A percentile compares a stretch with the other conserved stretches of the same genome.
phyloP scores from a whole-genome alignment of 2,329 filamentous ascomycete genomes.

The Leptoxyphium fumago region DNA sequence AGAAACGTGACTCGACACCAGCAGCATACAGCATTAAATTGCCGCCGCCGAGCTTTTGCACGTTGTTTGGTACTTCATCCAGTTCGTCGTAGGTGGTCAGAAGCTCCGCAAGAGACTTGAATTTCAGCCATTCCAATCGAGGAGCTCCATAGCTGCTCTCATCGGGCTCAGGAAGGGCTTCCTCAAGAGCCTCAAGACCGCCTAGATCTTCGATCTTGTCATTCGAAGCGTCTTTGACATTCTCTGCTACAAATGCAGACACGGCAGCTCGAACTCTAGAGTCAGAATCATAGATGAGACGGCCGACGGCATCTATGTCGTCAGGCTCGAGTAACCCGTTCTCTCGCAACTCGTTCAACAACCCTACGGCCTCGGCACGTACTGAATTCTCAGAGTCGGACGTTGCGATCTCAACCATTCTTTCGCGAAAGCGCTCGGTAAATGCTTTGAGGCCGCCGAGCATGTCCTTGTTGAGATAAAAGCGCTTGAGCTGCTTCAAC shows the following conservation, averaged over 20 bases:
- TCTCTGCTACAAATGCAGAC: conserved; percentile 78
- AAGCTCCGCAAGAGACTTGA: conserved; percentile 79
- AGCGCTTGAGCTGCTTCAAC: conserved; percentile 61
- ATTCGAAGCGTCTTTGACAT: conserved; percentile 68
- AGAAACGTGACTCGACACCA: conserved; percentile 65
- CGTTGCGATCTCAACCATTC: conserved; percentile 85
- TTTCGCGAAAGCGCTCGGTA: conserved; percentile 75
- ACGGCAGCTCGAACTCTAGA: conserved; percentile 74
- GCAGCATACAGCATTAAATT: conserved; percentile 42
- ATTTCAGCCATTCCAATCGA: conserved; percentile 71
- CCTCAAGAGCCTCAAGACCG: conserved; percentile 61
- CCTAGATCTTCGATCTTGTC: conserved; percentile 71
- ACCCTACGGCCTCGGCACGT: conserved; percentile 62
- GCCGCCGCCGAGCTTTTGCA: conserved; percentile 25
- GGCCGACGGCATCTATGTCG: conserved; percentile 78
- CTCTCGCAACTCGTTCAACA: conserved; percentile 69
- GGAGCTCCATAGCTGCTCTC: conserved; percentile 47
- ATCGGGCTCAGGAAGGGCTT: conserved; percentile 58
- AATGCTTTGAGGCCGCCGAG: conserved; percentile 69
- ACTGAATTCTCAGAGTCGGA: conserved; percentile 70
- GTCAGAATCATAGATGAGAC: conserved; percentile 80
- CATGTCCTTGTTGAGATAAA: conserved; percentile 70
- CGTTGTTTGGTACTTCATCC: conserved; percentile 30
- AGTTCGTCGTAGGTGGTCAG: conserved; percentile 64
- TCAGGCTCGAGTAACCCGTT: conserved; percentile 78